Base-by-base conservation (phyloP, 192 early-diverging fungal species). In the Pilaira anomala region DNA sequence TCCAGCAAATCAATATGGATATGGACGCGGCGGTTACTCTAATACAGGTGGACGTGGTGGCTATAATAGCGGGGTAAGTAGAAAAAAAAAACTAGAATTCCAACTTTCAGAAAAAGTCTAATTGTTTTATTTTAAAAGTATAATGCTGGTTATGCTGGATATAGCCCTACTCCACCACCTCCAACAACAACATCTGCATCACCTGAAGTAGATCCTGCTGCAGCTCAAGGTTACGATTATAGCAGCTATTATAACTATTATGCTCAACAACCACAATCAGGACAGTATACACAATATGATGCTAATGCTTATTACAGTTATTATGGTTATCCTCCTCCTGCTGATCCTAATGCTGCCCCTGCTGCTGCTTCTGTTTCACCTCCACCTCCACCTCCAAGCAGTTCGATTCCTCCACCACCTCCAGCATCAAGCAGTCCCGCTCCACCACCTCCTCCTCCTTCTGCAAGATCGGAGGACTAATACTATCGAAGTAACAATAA, bases 221-320 rank as follows among this genome's bases (percentile, higher is more conserved):
- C 26, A 18, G 55, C 64, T 6, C 28, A 33, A 46, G 21, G 46
- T n/a, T 33, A 42, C 18, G 60, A 30, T 24, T 48, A 42, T 26
- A 50, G 28, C 53, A 49, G 70, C 9, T 65, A 76, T 45, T 62
- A 62, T 54, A 45, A 62, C 22, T 60, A 74, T n/a, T 60, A 68
- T 59, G 60, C 26, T 42, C 63, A 59, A 54, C 71, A 55, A 56
- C 48, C 18, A 24, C 52, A 55, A 53, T 28, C 26, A 28, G 26
- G 29, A 30, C 53, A 55, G 29, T 30, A 55, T 26, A 60, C 50
- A 53, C 67, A 28, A 22, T 69, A 69, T 49, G 50, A 69, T 57
- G 24, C 51, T 40, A 65, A 58, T 24, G 22, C 22, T 19, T 65
- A 65, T 48, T 54, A 46, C 54, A 45, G 42, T 68, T 28, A 64